A percentile compares a stretch with the other conserved stretches of the same genome.
Conservation (phyloP, 208 protist species). For the Leishmania turanica region DNA sequence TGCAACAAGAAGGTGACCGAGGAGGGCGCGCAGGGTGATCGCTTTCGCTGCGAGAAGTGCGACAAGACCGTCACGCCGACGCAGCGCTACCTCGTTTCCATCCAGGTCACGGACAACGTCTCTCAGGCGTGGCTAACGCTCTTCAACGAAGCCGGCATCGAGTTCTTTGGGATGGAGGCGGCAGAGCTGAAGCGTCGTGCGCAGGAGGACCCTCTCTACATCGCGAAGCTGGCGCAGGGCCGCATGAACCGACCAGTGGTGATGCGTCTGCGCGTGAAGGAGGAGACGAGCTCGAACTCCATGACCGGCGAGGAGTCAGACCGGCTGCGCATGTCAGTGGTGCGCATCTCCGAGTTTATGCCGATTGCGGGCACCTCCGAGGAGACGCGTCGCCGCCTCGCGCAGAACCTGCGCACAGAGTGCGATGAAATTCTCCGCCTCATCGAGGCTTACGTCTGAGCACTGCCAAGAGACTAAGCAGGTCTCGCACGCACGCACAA, state of each 20-base stretch:
- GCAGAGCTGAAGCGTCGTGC: conserved; percentile 78
- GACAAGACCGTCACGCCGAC: conserved; percentile 68
- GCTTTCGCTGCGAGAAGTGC: conserved; percentile 91
- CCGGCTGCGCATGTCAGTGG: conserved; percentile 79
- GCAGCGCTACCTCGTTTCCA: conserved; percentile 88
- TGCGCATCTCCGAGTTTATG: conserved; percentile 88
- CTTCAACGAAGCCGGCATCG: conserved; percentile 87
- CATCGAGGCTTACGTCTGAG: conserved; percentile 80
- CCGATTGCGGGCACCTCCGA: conserved; percentile 66
- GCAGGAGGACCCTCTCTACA: conserved; percentile 79
- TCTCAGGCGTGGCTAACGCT: conserved; percentile 92
- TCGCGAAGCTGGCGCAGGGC: conserved; percentile 72
- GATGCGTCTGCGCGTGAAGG: conserved; percentile 90
- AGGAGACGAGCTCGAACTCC: conserved; percentile 60
- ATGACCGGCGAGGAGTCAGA: conserved; percentile 66
- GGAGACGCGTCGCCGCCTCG: conserved; percentile 67
- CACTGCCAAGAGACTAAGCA: neutral
- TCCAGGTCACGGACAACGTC: conserved; percentile 89
- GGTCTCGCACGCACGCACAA: neutral
- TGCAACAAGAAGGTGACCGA: conserved; percentile 93
- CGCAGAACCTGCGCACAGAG: conserved; percentile 69
- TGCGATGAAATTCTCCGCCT: conserved; percentile 82
- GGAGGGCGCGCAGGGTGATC: conserved; percentile 76
- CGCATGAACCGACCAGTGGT: conserved; percentile 89
- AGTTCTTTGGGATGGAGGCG: conserved; percentile 90